Conservation (phyloP, 169 alveolate species). For the Amoebophrya sp. region DNA sequence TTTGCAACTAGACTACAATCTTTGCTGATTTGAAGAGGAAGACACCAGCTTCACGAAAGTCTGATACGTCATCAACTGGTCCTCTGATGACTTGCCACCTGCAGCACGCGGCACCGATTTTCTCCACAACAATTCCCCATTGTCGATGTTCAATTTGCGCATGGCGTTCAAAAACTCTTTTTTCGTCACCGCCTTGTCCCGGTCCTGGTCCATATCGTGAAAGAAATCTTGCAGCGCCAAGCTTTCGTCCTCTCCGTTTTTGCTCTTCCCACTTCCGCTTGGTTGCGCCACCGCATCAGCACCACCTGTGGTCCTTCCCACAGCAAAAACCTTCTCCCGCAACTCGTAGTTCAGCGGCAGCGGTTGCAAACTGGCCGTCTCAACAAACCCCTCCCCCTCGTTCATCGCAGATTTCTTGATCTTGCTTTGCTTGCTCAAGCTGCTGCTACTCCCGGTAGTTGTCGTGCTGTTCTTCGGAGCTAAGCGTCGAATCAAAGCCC, state of each 20-base stretch:
- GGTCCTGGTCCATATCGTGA: not conserved
- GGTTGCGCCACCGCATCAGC: not conserved
- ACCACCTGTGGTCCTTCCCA: not conserved
- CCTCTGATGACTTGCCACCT: no score
- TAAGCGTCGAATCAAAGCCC: not conserved
- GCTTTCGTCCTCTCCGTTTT: not conserved
- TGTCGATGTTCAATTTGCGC: not conserved
- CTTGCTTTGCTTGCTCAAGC: no score
- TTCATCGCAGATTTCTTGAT: no score
- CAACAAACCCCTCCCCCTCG: not conserved
- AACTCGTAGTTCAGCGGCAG: no score
- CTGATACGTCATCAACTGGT: no score
- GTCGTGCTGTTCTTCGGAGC: not conserved
- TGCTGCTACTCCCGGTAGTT: not conserved
- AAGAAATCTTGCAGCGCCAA: not conserved
- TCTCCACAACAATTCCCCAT: no score
- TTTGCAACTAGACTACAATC: no score
- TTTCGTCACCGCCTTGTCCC: not conserved
- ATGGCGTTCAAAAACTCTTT: not conserved
- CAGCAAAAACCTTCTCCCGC: no score
- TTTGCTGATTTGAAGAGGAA: no score
- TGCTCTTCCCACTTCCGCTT: not conserved
- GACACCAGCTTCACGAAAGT: no score
- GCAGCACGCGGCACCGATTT: no score
- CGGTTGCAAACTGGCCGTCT: not conserved